Evolutionary conservation across 2,329 filamentous ascomycete species (phyloP).

Genomic region (Alternaria metachromatica): DNA sequence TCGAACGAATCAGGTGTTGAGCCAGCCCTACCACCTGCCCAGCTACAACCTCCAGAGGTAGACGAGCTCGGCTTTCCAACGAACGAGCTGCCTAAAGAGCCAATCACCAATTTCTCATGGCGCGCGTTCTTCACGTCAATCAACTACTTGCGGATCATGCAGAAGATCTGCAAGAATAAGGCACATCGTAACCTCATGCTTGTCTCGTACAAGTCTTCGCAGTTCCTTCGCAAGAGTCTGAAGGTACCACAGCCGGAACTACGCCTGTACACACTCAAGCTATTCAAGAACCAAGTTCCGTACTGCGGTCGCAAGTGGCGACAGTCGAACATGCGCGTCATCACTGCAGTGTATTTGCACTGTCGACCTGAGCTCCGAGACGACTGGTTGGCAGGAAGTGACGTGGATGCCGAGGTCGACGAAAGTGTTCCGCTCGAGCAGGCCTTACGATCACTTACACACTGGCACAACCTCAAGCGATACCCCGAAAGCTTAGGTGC

Average conservation of each 20-base stretch:
- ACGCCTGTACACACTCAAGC: conserved; percentile 91
- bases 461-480: conserved; percentile 88
- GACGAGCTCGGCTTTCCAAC: conserved; percentile 88
- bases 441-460: conserved; percentile 83
- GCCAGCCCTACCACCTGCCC: conserved; percentile 34
- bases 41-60: conserved; percentile 61
- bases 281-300: conserved; percentile 98
- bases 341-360: conserved; percentile 94
- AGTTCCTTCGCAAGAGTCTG: conserved; percentile 88
- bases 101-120: conserved; percentile 88
- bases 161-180: conserved; percentile 96
- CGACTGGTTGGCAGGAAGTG: conserved; percentile 90
- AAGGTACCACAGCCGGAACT: conserved; percentile 88
- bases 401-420: conserved; percentile 93
- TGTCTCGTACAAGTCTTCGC: conserved; percentile 93
- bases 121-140: conserved; percentile 95
- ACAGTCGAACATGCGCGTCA: conserved; percentile 97
- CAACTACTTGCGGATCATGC: conserved; percentile 94
- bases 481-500: conserved; percentile 80
- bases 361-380: conserved; percentile 91
- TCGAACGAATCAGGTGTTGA: conserved; percentile 36
- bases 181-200: conserved; percentile 92
- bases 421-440: conserved; percentile 92
- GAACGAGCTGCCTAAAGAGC: conserved; percentile 71
- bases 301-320: conserved; percentile 99